Base-by-base conservation (phyloP, 495 filamentous ascomycete genomes). In the Antarctomyces pellizariae region DNA sequence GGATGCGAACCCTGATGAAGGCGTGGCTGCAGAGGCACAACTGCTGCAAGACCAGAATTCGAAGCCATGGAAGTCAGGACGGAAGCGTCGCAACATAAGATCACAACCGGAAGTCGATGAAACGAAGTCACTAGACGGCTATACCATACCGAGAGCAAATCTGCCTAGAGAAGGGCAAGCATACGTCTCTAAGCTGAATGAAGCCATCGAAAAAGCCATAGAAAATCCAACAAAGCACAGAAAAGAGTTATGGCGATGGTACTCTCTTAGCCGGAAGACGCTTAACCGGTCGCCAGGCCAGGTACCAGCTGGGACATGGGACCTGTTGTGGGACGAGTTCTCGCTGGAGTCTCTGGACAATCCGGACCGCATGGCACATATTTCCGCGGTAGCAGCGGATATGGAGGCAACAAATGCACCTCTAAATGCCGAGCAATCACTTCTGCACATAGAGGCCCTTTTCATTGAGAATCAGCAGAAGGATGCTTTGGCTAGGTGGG, bases 401-500 rank as follows among this genome's bases (percentile, higher is more conserved):
- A 67, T 73, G 44, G 42, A 50, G 14, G 49, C 60, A 7, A 49
- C 58, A 19, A 64, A 61, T 6, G 50, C 55, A 27, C 28, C 47
- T 6, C 49, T 80, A 26, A 39, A 50, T 1, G 53, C 53, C 2
- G 47, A 59, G 7, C 66, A 78, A 35, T 59, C 62, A 24, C 49
- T 77, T 12, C 48, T 69, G 5, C 68, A 66, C 25, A 64, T 79
- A 21, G 64, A 72, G 31, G 61, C 67, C 29, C 47, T 70, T 17
- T 68, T 73, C 27, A 44, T 64, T 16, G 56, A 56, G 7, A 71
- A 67, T 3, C 59, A 62, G 35, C 50, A 56, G 23, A 54, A 52
- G 1, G 47, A 62, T 34, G 74, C 75, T 4, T 49, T 77, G 18
- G 56, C 64, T 19, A 48, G 65, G 9, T 78, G 73, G 71, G 57